phyloP scores from a whole-genome alignment of 2,329 filamentous ascomycete genomes.

The Annulohypoxylon truncatum region DNA sequence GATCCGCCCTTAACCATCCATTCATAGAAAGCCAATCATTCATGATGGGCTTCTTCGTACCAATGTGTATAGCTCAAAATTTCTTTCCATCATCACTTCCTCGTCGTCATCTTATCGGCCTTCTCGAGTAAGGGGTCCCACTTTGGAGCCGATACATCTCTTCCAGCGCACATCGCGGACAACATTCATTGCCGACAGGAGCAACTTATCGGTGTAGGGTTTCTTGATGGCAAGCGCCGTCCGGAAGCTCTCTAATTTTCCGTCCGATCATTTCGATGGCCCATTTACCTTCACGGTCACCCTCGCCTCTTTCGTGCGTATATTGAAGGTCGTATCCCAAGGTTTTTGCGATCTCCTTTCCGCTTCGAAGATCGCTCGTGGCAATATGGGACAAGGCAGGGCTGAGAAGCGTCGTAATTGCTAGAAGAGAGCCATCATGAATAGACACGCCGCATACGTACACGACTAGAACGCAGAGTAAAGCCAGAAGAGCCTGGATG shows the following conservation, averaged over 20 bases:
- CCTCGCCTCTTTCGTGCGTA: not conserved
- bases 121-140: too few species aligned
- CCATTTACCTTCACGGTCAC: not conserved
- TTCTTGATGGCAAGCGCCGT: too few species aligned
- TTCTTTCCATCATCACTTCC: too few species aligned
- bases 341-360: not conserved
- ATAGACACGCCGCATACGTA: not conserved
- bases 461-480: not conserved
- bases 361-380: not conserved
- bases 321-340: not conserved
- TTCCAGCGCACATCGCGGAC: too few species aligned
- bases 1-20: too few species aligned
- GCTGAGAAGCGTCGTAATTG: constrained; percentile 5
- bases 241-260: not conserved
- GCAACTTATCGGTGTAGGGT: too few species aligned
- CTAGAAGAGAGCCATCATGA: constrained; percentile 2
- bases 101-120: too few species aligned
- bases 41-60: too few species aligned
- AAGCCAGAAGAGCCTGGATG: constrained; percentile 6
- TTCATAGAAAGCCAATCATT: too few species aligned
- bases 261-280: not conserved
- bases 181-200: constrained; percentile 6
- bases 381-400: not conserved
- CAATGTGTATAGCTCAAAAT: too few species aligned
- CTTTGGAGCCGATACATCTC: too few species aligned